Conservation (phyloP, 2,329 filamentous ascomycete species). For the Microsporum ferrugineum region DNA sequence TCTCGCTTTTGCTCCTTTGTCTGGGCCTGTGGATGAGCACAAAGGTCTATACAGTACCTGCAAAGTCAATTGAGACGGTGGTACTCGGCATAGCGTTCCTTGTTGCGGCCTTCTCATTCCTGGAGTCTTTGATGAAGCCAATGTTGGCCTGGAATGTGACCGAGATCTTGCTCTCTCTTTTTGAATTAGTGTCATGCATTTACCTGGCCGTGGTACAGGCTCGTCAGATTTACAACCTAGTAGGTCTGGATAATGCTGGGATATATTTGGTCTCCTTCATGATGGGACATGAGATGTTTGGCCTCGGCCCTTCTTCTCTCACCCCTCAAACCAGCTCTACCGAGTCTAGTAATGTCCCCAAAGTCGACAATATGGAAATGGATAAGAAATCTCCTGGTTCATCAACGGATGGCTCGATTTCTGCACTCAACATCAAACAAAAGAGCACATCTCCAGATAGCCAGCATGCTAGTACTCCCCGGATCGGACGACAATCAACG, state of each 20-base stretch:
- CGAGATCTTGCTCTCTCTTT: conserved; percentile 30
- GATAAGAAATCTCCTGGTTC: neutral
- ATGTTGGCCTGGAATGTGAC: conserved; percentile 29
- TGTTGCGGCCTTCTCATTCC: conserved; percentile 30
- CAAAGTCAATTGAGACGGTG: conserved; percentile 29
- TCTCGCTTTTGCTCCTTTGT: conserved; percentile 16
- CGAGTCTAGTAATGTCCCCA: neutral
- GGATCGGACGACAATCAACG: neutral
- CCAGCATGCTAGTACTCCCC: neutral
- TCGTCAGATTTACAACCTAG: conserved; percentile 20
- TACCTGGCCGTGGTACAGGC: conserved; percentile 29
- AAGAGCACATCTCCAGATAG: neutral
- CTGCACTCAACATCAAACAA: neutral
- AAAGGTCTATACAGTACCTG: conserved; percentile 24
- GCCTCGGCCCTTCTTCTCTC: conserved; percentile 20
- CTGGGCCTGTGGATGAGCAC: conserved; percentile 25
- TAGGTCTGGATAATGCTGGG: conserved; percentile 31
- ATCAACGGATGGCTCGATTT: neutral
- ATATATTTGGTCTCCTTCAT: conserved; percentile 31
- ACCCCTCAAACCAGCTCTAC: neutral
- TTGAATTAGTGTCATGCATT: conserved; percentile 29
- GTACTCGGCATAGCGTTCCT: conserved; percentile 31
- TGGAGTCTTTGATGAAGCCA: conserved; percentile 29
- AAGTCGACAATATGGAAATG: neutral
- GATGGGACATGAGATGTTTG: conserved; percentile 28